A percentile compares a stretch with the other conserved stretches of the same genome.
Evolutionary conservation across 2,329 filamentous ascomycete species (phyloP).

Genomic region (Blastomyces emzantsi): DNA sequence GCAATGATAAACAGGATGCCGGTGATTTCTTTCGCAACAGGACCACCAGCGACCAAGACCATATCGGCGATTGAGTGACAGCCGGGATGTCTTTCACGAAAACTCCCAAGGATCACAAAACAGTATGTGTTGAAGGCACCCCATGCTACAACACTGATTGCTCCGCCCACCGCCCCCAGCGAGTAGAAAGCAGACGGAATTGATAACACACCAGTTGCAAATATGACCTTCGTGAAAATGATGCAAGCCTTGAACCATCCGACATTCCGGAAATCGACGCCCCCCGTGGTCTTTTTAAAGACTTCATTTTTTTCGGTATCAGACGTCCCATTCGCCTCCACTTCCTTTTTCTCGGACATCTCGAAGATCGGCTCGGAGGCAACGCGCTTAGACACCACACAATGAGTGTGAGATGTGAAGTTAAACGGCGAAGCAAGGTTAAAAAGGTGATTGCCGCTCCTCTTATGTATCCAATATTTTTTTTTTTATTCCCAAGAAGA

Average conservation of each 20-base stretch:
- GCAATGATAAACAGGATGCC: constrained; percentile 50
- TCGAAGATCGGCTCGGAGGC: neutral
- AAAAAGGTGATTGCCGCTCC: too few species aligned
- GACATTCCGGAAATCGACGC: constrained; percentile 43
- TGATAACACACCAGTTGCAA: constrained; percentile 43
- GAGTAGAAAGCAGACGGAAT: constrained; percentile 43
- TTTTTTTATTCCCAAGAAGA: too few species aligned
- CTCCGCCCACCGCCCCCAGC: constrained; percentile 41
- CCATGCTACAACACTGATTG: constrained; percentile 42
- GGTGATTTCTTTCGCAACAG: constrained; percentile 44
- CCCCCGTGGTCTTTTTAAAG: constrained; percentile 38
- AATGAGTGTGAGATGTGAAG: too few species aligned
- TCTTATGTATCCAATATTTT: too few species aligned
- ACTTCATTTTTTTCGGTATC: constrained; percentile 28
- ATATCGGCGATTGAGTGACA: constrained; percentile 51
- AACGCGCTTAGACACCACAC: too few species aligned
- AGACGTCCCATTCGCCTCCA: neutral
- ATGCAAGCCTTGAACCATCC: constrained; percentile 42
- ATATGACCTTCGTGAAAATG: constrained; percentile 41
- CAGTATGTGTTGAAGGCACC: constrained; percentile 43
- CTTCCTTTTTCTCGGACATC: neutral
- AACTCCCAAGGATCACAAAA: constrained; percentile 43
- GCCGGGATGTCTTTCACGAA: constrained; percentile 42
- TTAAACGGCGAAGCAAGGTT: too few species aligned
- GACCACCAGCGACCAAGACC: constrained; percentile 48